Evolutionary conservation across 768 basidiomycete genomes (phyloP), one percentile per base, ranked within the genome.

Genomic region (Austroboletus festivus): DNA sequence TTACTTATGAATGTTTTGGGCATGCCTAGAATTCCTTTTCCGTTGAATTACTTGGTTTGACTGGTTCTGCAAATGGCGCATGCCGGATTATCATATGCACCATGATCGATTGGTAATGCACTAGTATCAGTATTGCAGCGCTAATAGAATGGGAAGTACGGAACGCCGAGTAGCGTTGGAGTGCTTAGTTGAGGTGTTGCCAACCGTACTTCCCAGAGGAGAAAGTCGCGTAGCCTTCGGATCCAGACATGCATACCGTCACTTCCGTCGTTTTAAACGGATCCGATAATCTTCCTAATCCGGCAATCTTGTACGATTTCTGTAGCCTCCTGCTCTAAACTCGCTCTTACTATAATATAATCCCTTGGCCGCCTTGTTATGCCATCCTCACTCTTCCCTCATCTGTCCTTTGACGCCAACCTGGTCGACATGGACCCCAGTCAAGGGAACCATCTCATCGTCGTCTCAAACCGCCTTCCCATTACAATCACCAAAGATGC

Each of bases 401-500:
- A 51, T 40, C 44, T 54, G 8, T 55, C 63, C 26, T 45, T 50
- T 52, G 57, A 54, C 62, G 40, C 56, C 65, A 60, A 56, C 57
- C 56, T 62, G 35, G 55, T 63, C 54, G 57, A 69, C 56, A 81
- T 81, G 77, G 65, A 73, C 55, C 62, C 71, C 58, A 71, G 67
- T 58, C 68, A 76, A 57, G 74, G 72, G 54, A 77, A 74, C 48
- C 87, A 92, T 58, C 85, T 97, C 76, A 86, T 97, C 71, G 91
- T 97, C 61, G 92, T 97, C 63, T 89, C 90, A 44, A 97, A 97
- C 72, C 83, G 95, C 46, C 85, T 98, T 50, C 95, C 95, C 19
- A 81, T 98, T 51, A 96, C 95, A 40, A 97, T 98, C 65, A 90
- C 76, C 68, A 95, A 93, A 73, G 94, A 97, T 80, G 84, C 80